These are phyloP conservation scores for Globisporangium canariense DNA, from an alignment of 352 stramenopile species.

Conservation along the genomic window DNA sequence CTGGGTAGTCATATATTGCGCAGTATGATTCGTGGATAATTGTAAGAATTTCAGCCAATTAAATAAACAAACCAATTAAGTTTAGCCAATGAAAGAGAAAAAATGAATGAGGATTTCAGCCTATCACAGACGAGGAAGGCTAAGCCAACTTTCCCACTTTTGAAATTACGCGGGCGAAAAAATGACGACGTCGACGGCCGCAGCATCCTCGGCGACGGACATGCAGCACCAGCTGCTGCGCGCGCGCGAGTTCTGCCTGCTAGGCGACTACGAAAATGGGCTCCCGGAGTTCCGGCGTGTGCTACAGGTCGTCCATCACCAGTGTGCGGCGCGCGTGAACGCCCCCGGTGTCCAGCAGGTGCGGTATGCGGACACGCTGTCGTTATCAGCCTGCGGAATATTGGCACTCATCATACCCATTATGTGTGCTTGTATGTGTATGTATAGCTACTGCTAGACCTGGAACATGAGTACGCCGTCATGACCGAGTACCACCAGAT, in stretches of 20 bases:
- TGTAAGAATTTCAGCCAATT: not conserved
- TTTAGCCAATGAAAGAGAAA: too few relatives aligned
- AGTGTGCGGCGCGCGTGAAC: conserved; percentile 19
- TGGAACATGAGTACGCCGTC: conserved; percentile 45
- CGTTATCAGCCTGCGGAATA: conserved; percentile 1
- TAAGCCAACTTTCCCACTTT: conserved; percentile 2
- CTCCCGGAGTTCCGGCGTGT: conserved; percentile 39
- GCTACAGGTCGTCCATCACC: conserved; percentile 30
- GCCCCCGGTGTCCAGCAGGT: conserved; percentile 36
- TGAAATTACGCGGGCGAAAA: conserved; percentile 8
- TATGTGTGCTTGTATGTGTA: conserved; percentile 15
- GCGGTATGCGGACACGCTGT: not conserved
- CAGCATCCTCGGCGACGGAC: not conserved
- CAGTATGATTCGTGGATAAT: not conserved
- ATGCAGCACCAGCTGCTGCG: conserved; percentile 38
- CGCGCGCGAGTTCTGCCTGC: conserved; percentile 56
- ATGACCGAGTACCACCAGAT: conserved; percentile 46
- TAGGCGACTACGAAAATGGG: conserved; percentile 56
- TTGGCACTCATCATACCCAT: not conserved
- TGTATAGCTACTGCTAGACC: conserved; percentile 34
- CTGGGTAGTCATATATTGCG: too few relatives aligned
- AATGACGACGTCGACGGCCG: not conserved
- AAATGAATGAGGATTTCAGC: not conserved
- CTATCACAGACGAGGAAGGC: not conserved
- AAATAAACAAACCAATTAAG: too few relatives aligned